These are phyloP conservation scores for Fusarium sp. DNA, from an alignment of 2,329 filamentous ascomycete genomes.

Conservation along the genomic window DNA sequence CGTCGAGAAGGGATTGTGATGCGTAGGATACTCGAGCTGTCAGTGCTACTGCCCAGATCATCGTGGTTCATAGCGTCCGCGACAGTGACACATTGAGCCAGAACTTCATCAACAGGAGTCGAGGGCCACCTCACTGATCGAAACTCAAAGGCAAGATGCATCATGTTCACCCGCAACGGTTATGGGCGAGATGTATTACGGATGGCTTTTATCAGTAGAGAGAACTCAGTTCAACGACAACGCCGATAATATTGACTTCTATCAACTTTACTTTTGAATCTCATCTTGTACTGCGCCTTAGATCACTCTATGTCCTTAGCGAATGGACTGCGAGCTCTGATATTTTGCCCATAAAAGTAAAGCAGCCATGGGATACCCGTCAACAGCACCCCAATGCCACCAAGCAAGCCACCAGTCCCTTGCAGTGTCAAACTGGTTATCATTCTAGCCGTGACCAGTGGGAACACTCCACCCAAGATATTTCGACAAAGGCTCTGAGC, in stretches of 20 bases:
- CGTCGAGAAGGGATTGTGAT: too few relatives aligned
- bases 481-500: constrained; percentile 91
- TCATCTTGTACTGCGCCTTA: accelerated
- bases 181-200: too few relatives aligned
- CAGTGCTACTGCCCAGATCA: too few relatives aligned
- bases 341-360: constrained; percentile 69
- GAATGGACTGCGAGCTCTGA: constrained; percentile 70
- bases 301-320: constrained; percentile 47
- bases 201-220: accelerated
- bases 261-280: too few relatives aligned
- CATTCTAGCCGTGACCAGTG: constrained; percentile 80
- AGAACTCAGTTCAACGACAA: too few relatives aligned
- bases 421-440: constrained; percentile 67
- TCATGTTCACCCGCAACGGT: accelerated
- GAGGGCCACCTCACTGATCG: neutral
- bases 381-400: constrained; percentile 66
- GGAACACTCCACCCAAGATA: constrained; percentile 81
- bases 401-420: constrained; percentile 70
- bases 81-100: neutral
- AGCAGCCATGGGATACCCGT: constrained; percentile 74
- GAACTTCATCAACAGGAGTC: accelerated
- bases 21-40: neutral
- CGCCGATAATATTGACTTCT: too few relatives aligned
- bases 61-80: neutral
- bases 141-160: neutral